Evolutionary conservation across 2,329 filamentous ascomycete species (phyloP).

Genomic region (Albifimbria verrucaria): DNA sequence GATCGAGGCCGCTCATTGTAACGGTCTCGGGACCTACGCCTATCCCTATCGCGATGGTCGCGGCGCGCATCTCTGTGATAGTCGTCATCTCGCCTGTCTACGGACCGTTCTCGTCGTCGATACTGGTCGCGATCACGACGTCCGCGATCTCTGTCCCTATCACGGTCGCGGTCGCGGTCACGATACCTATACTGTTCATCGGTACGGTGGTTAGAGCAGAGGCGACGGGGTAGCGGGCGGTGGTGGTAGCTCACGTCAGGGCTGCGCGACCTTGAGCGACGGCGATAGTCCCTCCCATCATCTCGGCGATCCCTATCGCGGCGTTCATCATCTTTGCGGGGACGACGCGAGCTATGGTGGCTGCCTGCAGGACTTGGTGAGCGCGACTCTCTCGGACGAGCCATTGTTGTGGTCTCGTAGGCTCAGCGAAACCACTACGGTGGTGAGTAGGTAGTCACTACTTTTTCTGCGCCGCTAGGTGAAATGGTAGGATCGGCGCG

Average conservation of each 20-base stretch:
- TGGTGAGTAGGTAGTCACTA: conserved; percentile 39
- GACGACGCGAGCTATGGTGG: conserved; percentile 70
- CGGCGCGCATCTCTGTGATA: conserved; percentile 59
- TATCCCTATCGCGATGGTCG: conserved; percentile 54
- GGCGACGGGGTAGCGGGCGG: conserved; percentile 13
- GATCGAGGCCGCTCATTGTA: conserved; percentile 58
- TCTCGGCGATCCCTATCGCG: conserved; percentile 50
- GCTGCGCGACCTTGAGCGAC: conserved; percentile 60
- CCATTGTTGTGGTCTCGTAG: conserved; percentile 46
- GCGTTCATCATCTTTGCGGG: conserved; percentile 59
- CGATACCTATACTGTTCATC: conserved; percentile 54
- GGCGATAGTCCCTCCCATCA: conserved; percentile 48
- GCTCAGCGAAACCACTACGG: conserved; percentile 37
- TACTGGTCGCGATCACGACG: conserved; percentile 52
- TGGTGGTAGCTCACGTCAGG: conserved; percentile 52
- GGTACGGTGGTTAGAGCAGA: conserved; percentile 35
- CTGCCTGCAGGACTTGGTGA: conserved; percentile 94
- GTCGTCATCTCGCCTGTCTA: conserved; percentile 65
- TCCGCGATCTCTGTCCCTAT: conserved; percentile 50
- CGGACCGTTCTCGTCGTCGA: conserved; percentile 67
- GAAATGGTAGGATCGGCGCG: background rate
- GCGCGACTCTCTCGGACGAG: conserved; percentile 67
- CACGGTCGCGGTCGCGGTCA: conserved; percentile 45
- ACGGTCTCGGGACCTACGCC: conserved; percentile 61
- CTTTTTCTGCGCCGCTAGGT: conserved; percentile 21